Evolutionary conservation across 2,329 filamentous ascomycete species (phyloP), one percentile per base, ranked within the genome.

Genomic region (Fusarium napiforme): DNA sequence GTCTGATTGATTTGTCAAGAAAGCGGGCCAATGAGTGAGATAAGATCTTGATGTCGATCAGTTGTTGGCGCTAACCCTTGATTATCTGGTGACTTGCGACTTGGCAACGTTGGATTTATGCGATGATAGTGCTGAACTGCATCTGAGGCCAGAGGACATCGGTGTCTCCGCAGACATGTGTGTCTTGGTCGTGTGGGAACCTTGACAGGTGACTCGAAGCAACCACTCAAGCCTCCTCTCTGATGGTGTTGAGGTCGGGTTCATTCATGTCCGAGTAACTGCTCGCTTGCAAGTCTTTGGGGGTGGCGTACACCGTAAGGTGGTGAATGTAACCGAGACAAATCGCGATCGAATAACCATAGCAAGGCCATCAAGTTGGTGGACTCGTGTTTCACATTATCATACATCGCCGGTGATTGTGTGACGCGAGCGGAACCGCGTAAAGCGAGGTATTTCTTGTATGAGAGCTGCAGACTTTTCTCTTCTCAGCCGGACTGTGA

Each of bases 41-140:
- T 43, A 39, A 42, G 46, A 62, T 67, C 58, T 64, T 55, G 49
- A 42, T 57, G 52, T 64, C 68, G 65, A 71, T 74, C 67, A 46
- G 60, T 55, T 67, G 71, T 71, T 77, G 71, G 72, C 70, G 72
- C 74, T 68, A 74, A 60, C 30, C n/a, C 50, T 46, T 68, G 32
- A n/a, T 18, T n/a, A 49, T 69, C 28, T 46, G 28, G 40, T 39
- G 62, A 53, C 43, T 39, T 58, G 40, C 36, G 50, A 47, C 59
- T 69, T 66, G 67, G 66, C 60, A 66, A 30, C 36, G 36, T 50
- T 43, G 30, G 49, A 39, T 45, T 69, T 39, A 56, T 47, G 36
- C 18, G 30, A 56, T 26, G 28, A 46, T 43, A 42, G 37, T 57
- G 50, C 40, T 43, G 47, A 40, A 53, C 14, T 64, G 58, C 65